Evolutionary conservation across 768 basidiomycete genomes (phyloP).

Genomic region (Arthromyces matolae): DNA sequence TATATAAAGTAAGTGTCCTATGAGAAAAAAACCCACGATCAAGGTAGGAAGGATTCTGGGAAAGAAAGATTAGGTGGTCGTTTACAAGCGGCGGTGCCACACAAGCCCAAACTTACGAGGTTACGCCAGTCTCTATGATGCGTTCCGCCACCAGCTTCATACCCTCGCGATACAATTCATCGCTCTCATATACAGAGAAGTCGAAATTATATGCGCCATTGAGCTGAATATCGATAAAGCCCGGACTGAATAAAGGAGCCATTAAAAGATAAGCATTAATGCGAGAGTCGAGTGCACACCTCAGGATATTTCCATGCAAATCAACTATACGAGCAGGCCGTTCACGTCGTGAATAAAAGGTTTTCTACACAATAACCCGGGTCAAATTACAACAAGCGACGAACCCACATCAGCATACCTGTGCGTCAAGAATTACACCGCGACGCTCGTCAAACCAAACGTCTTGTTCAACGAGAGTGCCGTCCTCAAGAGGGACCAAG

Average conservation of each 20-base stretch:
- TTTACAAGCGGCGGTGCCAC: too few relatives aligned
- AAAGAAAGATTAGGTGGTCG: too few relatives aligned
- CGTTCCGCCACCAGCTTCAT: conserved; percentile 68
- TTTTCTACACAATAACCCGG: conserved; percentile 41
- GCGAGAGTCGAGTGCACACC: conserved; percentile 32
- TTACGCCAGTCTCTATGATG: conserved; percentile 85
- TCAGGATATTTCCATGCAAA: conserved; percentile 73
- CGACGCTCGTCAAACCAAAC: conserved; percentile 77
- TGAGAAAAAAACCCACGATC: conserved; percentile 48
- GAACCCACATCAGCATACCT: conserved; percentile 38
- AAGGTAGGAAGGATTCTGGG: conserved; percentile 60
- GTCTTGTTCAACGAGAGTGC: conserved; percentile 67
- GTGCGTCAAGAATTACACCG: conserved; percentile 74
- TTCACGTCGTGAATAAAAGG: conserved; percentile 60
- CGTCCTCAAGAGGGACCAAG: conserved; percentile 75
- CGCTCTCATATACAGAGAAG: conserved; percentile 79
- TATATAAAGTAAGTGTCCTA: background rate
- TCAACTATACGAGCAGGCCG: conserved; percentile 65
- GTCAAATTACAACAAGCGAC: conserved; percentile 3
- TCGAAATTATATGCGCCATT: conserved; percentile 89
- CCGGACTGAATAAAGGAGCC: conserved; percentile 50
- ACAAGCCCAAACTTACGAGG: conserved; percentile 54
- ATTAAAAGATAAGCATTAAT: background rate
- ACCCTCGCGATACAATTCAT: conserved; percentile 62
- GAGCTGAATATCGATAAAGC: conserved; percentile 84